A percentile compares a stretch with the other conserved stretches of the same genome.
phyloP scores from a whole-genome alignment of 345 rosid genomes.

The Hirschfeldia incana region DNA sequence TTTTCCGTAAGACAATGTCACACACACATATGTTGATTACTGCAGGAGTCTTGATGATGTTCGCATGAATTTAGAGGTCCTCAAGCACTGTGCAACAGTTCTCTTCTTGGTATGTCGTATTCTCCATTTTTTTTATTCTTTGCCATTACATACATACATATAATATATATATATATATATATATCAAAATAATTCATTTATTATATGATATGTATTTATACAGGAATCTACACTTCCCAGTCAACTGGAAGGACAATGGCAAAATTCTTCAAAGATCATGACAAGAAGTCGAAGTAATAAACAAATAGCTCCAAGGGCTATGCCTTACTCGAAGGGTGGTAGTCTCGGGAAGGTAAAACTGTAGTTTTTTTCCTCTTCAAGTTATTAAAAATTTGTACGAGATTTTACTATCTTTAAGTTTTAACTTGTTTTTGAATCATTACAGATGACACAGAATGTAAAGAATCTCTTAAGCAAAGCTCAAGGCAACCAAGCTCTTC shows the following conservation, averaged over 20 bases:
- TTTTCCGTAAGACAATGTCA: neutral
- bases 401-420: neutral
- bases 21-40: neutral
- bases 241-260: conserved; percentile 53
- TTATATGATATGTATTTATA: neutral
- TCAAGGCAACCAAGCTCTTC: neutral
- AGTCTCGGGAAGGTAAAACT: neutral
- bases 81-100: conserved; percentile 88
- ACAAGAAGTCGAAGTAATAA: conserved; percentile 70
- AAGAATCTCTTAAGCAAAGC: neutral
- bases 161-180: neutral
- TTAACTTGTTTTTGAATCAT: neutral
- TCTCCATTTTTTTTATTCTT: neutral
- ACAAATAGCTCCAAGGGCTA: conserved; percentile 49
- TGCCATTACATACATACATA: too few relatives aligned
- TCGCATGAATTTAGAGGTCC: conserved; percentile 83
- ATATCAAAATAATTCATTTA: neutral
- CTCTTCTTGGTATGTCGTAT: conserved; percentile 67
- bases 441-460: neutral
- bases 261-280: conserved; percentile 45
- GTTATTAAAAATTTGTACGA: too few relatives aligned
- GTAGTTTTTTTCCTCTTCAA: neutral
- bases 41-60: conserved; percentile 87
- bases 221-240: conserved; percentile 84
- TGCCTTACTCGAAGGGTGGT: conserved; percentile 59